phyloP scores from a whole-genome alignment of 2,329 filamentous ascomycete genomes.

The Penicillium nordicum region DNA sequence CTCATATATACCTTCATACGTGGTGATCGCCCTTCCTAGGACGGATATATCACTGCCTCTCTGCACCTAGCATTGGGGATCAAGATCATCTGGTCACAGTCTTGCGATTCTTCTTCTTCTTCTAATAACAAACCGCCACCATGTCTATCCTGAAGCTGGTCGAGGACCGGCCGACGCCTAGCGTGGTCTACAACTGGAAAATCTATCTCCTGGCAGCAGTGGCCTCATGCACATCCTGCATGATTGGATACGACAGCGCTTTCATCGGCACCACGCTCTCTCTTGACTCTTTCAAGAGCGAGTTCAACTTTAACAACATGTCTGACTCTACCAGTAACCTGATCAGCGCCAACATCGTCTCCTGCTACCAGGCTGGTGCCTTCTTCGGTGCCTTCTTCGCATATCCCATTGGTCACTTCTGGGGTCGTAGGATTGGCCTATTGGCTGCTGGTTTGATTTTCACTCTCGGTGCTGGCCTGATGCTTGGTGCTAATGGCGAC shows the following conservation, averaged over 20 bases:
- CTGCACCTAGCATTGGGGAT: constrained; percentile 8
- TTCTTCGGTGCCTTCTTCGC: constrained; percentile 76
- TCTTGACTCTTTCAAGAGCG: constrained; percentile 63
- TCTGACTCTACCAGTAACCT: constrained; percentile 41
- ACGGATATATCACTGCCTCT: constrained; percentile 9
- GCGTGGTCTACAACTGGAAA: constrained; percentile 58
- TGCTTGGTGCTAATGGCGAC: constrained; percentile 62
- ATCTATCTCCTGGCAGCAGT: constrained; percentile 55
- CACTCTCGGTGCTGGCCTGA: constrained; percentile 66
- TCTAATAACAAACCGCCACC: constrained; percentile 6
- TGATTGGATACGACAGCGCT: constrained; percentile 65
- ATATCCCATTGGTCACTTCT: constrained; percentile 63
- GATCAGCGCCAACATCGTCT: constrained; percentile 72
- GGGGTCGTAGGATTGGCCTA: constrained; percentile 65
- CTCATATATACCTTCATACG: not conserved
- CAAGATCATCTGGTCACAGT: not conserved
- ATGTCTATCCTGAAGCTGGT: constrained; percentile 43
- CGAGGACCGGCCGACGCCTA: constrained; percentile 53
- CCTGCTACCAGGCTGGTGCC: constrained; percentile 75
- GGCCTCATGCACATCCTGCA: constrained; percentile 56
- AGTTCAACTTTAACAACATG: constrained; percentile 63
- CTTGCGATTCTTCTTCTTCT: not conserved
- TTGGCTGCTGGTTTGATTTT: constrained; percentile 62
- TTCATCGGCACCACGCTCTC: constrained; percentile 77
- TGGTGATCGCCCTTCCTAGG: constrained; percentile 6